Conservation (phyloP, 176 grass and related monocot genomes). For the Oryza punctata region DNA sequence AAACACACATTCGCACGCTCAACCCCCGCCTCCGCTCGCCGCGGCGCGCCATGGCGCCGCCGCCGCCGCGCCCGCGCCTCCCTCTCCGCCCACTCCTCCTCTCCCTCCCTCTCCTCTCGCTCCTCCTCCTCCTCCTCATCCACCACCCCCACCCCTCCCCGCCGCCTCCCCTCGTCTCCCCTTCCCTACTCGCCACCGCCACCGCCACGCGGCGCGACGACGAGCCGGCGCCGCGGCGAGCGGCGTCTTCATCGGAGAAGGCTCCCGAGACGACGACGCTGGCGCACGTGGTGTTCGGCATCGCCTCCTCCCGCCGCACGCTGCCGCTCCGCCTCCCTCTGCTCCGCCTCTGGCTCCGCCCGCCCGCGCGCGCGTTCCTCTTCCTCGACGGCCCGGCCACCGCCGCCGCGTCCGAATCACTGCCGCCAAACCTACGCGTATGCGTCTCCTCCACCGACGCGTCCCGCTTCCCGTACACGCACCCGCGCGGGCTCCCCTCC, state of each 20-base stretch:
- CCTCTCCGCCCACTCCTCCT: slow-evolving; percentile 33
- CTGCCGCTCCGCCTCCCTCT: slow-evolving; percentile 51
- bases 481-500: slow-evolving; percentile 64
- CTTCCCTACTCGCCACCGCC: slow-evolving; percentile 4
- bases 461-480: slow-evolving; percentile 77
- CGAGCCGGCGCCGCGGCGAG: neutral
- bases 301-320: slow-evolving; percentile 67
- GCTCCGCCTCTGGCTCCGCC: slow-evolving; percentile 76
- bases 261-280: slow-evolving; percentile 1
- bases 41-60: slow-evolving; percentile 42
- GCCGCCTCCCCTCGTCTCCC: slow-evolving; percentile 18
- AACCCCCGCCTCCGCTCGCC: neutral
- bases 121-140: slow-evolving; percentile 36
- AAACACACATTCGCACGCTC: neutral
- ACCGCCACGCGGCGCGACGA: neutral
- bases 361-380: slow-evolving; percentile 51
- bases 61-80: neutral
- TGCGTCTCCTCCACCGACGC: slow-evolving; percentile 72
- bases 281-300: slow-evolving; percentile 74
- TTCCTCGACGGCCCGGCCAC: slow-evolving; percentile 53
- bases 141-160: slow-evolving; percentile 8
- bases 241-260: neutral
- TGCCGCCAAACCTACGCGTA: slow-evolving; percentile 38
- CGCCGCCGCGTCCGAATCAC: neutral
- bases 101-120: neutral